phyloP scores from a whole-genome alignment of 73 alveolate genomes.

The Paramecium primaurelia region DNA sequence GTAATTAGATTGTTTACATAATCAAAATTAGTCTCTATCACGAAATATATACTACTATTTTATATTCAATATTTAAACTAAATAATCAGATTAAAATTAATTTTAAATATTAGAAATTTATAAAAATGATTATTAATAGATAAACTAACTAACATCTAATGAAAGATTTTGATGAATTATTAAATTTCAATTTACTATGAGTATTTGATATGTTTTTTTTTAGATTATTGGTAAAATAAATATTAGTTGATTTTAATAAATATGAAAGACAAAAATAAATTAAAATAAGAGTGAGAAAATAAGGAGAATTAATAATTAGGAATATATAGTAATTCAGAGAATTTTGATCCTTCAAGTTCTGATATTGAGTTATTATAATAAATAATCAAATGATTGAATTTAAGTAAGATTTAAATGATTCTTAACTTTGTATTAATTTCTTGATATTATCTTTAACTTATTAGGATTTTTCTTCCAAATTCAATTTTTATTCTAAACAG shows the following conservation, averaged over 20 bases:
- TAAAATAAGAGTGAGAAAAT: neutral
- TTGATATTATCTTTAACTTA: neutral
- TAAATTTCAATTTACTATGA: neutral
- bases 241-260: neutral
- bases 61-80: neutral
- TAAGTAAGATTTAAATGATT: neutral
- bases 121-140: neutral
- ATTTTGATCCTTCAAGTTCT: neutral
- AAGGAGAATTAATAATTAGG: neutral
- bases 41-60: too few relatives aligned
- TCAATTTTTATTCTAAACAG: neutral
- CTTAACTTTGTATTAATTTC: neutral
- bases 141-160: neutral
- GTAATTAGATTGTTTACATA: conserved; percentile 51
- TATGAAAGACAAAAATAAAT: neutral
- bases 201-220: neutral
- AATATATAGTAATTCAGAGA: neutral
- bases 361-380: neutral
- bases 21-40: neutral
- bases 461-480: neutral
- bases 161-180: neutral
- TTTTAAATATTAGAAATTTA: neutral
- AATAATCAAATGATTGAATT: neutral
- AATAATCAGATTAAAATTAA: neutral
- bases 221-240: neutral